phyloP scores from a whole-genome alignment of 2,329 filamentous ascomycete genomes.

The Pezicula carpinea region DNA sequence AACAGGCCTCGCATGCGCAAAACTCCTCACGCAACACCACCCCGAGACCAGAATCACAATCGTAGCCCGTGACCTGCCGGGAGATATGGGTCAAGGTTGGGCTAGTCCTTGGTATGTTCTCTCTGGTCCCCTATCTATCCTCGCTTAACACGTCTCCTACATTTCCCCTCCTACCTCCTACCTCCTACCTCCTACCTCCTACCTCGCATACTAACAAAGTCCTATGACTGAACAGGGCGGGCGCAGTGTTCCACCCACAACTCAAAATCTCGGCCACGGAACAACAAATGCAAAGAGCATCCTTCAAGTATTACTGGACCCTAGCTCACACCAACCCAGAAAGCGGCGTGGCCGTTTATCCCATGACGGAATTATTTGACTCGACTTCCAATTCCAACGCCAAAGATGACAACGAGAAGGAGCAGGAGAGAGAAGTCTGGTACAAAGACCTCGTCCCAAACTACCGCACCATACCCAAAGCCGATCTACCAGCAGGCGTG shows the following conservation, averaged over 20 bases:
- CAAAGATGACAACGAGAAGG: too few species aligned
- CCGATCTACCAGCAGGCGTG: neutral
- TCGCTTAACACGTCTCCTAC: too few species aligned
- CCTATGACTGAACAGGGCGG: neutral
- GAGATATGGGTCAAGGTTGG: conserved; percentile 1
- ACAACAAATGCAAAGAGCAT: conserved; percentile 2
- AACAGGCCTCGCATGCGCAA: conserved; percentile 3
- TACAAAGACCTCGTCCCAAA: neutral
- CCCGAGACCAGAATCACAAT: conserved; percentile 1
- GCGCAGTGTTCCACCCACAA: conserved; percentile 4
- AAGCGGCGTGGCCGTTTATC: conserved; percentile 1
- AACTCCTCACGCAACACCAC: neutral
- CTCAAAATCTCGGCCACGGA: neutral
- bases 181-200: neutral
- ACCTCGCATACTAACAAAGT: neutral
- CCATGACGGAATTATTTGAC: conserved; percentile 2
- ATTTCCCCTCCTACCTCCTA: neutral
- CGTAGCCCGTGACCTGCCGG: conserved; percentile 4
- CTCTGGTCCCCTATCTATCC: too few species aligned
- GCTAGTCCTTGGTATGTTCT: conserved; percentile 5
- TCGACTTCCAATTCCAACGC: neutral
- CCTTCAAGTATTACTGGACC: conserved; percentile 2
- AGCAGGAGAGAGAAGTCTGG: neutral
- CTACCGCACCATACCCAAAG: neutral
- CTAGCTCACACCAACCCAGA: conserved; percentile 1